Evolutionary conservation across 2,329 filamentous ascomycete species (phyloP).

Genomic region (Alternaria sp.): DNA sequence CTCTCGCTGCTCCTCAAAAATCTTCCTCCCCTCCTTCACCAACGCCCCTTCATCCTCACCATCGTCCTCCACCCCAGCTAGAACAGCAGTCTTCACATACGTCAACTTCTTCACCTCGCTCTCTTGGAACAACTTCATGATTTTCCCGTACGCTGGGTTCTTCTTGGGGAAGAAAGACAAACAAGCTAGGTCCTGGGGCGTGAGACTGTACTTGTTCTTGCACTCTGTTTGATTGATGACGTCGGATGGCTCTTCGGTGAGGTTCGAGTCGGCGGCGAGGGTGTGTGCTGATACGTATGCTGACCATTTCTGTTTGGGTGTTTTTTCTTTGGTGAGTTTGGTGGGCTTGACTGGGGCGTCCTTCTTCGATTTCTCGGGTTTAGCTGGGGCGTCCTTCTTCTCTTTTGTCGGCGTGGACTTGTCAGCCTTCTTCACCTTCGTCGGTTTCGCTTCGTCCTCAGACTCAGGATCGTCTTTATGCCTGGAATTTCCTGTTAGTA

Average conservation of each 20-base stretch:
- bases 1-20: slow-evolving; percentile 18
- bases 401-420: neutral
- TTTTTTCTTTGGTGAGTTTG: slow-evolving; percentile 4
- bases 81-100: slow-evolving; percentile 16
- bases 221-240: slow-evolving; percentile 19
- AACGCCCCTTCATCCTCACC: slow-evolving; percentile 8
- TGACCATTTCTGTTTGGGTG: slow-evolving; percentile 18
- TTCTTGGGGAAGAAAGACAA: slow-evolving; percentile 15
- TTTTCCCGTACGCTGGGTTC: slow-evolving; percentile 18
- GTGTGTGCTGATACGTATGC: slow-evolving; percentile 11
- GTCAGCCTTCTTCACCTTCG: neutral
- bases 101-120: slow-evolving; percentile 7
- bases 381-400: neutral
- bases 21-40: slow-evolving; percentile 6
- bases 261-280: neutral
- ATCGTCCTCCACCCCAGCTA: slow-evolving; percentile 8
- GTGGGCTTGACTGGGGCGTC: neutral
- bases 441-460: neutral
- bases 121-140: slow-evolving; percentile 20
- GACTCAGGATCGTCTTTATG: neutral
- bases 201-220: slow-evolving; percentile 11
- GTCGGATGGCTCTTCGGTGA: slow-evolving; percentile 13
- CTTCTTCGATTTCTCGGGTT: neutral
- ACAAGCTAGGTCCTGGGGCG: slow-evolving; percentile 12
- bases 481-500: neutral